phyloP scores from a whole-genome alignment of 1,284 basidiomycete genomes.

The Malassezia japonica region DNA sequence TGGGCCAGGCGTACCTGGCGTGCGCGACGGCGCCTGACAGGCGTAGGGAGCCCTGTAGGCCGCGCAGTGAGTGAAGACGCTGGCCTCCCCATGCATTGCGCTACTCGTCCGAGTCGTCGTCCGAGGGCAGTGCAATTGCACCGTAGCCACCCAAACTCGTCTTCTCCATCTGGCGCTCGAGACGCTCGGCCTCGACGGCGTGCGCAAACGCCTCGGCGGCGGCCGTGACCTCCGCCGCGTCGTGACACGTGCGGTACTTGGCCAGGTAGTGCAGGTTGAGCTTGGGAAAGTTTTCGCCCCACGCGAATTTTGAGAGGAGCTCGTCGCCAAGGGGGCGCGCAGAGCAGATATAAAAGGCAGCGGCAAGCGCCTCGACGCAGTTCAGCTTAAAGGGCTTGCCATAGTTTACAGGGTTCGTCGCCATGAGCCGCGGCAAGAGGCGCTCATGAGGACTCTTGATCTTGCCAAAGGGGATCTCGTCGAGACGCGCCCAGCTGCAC shows the following conservation, averaged over 20 bases:
- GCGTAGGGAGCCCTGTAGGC: no score
- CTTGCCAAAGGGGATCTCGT: conserved; percentile 87
- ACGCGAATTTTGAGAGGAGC: conserved; percentile 38
- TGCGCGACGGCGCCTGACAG: no score
- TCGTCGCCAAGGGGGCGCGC: conserved; percentile 28
- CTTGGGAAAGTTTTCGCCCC: conserved; percentile 36
- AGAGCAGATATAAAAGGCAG: conserved; percentile 34
- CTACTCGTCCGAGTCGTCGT: no score
- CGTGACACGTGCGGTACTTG: conserved; percentile 24
- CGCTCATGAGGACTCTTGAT: conserved; percentile 87
- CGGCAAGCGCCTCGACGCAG: conserved; percentile 43
- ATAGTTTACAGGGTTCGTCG: conserved; percentile 45
- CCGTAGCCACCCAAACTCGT: conserved; percentile 11
- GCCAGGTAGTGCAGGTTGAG: conserved; percentile 32
- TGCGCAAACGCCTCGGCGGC: conserved; percentile 28
- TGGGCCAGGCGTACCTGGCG: no score
- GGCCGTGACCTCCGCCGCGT: conserved; percentile 22
- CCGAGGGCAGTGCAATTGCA: conserved; percentile 9
- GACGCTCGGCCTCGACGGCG: conserved; percentile 23
- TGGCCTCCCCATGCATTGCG: no score
- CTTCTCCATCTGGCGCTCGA: conserved; percentile 6
- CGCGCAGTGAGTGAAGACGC: no score
- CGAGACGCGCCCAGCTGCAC: conserved; percentile 89
- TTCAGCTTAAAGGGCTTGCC: conserved; percentile 46
- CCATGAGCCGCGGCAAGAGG: conserved; percentile 51